A percentile compares a stretch with the other conserved stretches of the same genome.
phyloP scores from a whole-genome alignment of 176 grass and related monocot genomes.

The Chrysopogon serrulatus region DNA sequence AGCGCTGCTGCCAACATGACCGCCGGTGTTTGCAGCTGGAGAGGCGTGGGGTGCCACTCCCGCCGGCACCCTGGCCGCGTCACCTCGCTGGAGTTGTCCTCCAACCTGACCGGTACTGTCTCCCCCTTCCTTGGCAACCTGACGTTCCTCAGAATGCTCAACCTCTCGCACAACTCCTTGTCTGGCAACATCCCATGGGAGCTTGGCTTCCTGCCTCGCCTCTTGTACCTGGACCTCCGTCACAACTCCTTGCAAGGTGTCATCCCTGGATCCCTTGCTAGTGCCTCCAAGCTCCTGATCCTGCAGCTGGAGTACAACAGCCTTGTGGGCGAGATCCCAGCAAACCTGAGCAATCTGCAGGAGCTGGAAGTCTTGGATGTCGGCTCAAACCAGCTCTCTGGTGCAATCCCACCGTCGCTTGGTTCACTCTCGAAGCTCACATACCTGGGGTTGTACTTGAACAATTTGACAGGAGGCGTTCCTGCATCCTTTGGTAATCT shows the following conservation, averaged over 20 bases:
- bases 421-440: slow-evolving; percentile 6
- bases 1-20: not conserved
- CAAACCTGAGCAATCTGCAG: slow-evolving; percentile 2
- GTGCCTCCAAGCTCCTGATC: not conserved
- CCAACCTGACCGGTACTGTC: not conserved
- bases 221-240: not conserved
- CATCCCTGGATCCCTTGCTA: not conserved
- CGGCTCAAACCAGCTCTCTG: not conserved
- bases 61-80: not conserved
- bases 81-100: slow-evolving; percentile 18
- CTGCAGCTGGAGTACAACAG: slow-evolving; percentile 22
- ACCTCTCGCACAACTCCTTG: slow-evolving; percentile 19
- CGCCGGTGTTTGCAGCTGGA: not conserved
- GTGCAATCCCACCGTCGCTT: not conserved
- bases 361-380: not conserved
- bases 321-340: not conserved
- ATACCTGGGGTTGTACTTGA: not conserved
- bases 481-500: not conserved
- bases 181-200: not conserved
- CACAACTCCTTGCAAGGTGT: slow-evolving; percentile 1
- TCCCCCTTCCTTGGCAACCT: slow-evolving; percentile 11
- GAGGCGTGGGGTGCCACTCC: slow-evolving; percentile 10
- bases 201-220: not conserved
- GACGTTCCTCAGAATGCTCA: slow-evolving; percentile 17
- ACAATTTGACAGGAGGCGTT: slow-evolving; percentile 6